A percentile compares a stretch with the other conserved stretches of the same genome.
These are phyloP conservation scores for Hypericum perforatum DNA, from an alignment of 345 rosid species.

Conservation along the genomic window DNA sequence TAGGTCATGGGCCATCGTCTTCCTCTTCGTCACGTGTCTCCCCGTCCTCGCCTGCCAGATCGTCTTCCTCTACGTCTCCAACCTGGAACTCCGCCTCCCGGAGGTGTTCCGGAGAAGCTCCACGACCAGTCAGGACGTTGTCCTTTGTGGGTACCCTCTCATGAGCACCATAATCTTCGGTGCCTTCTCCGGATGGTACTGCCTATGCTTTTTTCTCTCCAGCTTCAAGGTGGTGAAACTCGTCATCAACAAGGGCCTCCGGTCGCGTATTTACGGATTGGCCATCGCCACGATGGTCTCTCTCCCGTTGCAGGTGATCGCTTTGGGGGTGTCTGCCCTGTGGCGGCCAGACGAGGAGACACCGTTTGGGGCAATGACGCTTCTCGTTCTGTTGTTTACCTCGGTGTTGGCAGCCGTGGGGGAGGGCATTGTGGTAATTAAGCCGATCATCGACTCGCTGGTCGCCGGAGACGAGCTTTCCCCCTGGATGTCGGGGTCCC, in stretches of 20 bases:
- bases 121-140: constrained; percentile 1
- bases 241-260: constrained; percentile 48
- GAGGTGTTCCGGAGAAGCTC: constrained; percentile 20
- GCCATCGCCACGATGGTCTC: constrained; percentile 22
- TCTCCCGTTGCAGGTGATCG: constrained; percentile 28
- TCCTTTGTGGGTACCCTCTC: constrained; percentile 42
- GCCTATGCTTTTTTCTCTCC: constrained; percentile 29
- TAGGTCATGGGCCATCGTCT: constrained; percentile 25
- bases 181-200: constrained; percentile 28
- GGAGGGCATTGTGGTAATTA: constrained; percentile 53
- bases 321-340: constrained; percentile 20
- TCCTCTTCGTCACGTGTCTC: constrained; percentile 32
- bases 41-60: constrained; percentile 38
- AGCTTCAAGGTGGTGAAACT: constrained; percentile 36
- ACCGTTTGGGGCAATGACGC: constrained; percentile 8
- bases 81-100: constrained; percentile 10
- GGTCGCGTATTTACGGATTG: constrained; percentile 31
- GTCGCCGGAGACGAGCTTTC: constrained; percentile 29
- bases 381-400: constrained; percentile 24
- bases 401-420: constrained; percentile 32
- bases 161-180: constrained; percentile 36
- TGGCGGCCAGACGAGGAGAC: constrained; percentile 27
- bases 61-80: constrained; percentile 16
- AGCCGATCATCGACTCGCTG: constrained; percentile 45
- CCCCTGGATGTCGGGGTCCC: not conserved